Conservation (phyloP, 257 asterid species). For the Pogostemon cablin region DNA sequence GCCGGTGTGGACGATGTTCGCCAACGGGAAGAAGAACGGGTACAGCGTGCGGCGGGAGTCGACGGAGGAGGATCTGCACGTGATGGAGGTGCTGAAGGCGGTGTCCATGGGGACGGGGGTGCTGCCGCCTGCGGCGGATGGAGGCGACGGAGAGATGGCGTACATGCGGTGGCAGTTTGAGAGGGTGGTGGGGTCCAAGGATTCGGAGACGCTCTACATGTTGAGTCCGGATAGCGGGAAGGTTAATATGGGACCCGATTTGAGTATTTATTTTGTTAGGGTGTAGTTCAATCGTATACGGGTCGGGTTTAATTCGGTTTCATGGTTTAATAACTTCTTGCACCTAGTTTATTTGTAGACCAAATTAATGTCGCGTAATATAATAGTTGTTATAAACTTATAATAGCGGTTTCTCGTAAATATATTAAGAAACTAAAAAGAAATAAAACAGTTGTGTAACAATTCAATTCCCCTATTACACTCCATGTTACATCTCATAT, state of each 20-base stretch:
- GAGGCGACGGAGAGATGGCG: constrained; percentile 59
- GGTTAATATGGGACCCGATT: constrained; percentile 55
- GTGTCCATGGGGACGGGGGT: constrained; percentile 88
- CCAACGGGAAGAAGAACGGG: constrained; percentile 74
- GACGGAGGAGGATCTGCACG: constrained; percentile 67
- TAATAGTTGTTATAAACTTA: no score
- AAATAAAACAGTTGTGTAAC: no score
- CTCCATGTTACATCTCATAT: no score
- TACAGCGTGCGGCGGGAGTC: constrained; percentile 58
- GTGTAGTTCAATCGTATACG: background rate
- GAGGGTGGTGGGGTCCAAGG: constrained; percentile 72
- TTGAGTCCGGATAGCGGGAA: constrained; percentile 64
- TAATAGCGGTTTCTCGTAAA: no score
- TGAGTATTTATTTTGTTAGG: constrained; percentile 68
- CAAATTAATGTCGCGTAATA: no score
- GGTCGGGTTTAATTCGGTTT: background rate
- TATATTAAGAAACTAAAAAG: no score
- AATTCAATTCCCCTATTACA: no score
- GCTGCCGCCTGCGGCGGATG: constrained; percentile 57
- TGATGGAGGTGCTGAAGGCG: constrained; percentile 75
- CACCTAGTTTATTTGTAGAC: background rate
- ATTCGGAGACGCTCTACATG: constrained; percentile 76
- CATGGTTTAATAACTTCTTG: no score
- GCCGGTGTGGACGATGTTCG: constrained; percentile 71
- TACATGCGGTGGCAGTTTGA: constrained; percentile 77